These are phyloP conservation scores for Corylus avellana DNA, from an alignment of 306 rosid species.

Conservation along the genomic window DNA sequence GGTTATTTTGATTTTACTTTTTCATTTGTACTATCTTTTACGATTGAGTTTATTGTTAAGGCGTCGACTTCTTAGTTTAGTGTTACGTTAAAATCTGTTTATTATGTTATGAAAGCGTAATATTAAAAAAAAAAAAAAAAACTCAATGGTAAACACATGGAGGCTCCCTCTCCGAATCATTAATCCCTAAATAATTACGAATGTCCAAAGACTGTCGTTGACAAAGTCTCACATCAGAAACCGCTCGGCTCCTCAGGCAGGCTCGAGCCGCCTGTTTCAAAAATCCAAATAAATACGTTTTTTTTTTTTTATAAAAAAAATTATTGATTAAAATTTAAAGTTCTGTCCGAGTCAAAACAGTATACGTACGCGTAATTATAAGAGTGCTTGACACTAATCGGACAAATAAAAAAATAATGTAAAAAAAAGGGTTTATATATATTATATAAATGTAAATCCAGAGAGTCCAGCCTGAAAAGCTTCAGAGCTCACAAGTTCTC, in stretches of 20 bases:
- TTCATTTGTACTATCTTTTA: too few relatives aligned
- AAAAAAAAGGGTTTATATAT: background rate
- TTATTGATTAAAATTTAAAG: too few relatives aligned
- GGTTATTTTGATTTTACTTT: too few relatives aligned
- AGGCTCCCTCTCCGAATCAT: background rate
- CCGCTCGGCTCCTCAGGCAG: background rate
- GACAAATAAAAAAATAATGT: background rate
- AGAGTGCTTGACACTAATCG: background rate
- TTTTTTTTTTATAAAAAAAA: too few relatives aligned
- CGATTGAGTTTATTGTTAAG: too few relatives aligned
- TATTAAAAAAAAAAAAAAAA: too few relatives aligned
- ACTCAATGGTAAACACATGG: too few relatives aligned
- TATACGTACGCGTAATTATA: background rate
- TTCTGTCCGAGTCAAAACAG: background rate
- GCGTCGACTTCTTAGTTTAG: too few relatives aligned
- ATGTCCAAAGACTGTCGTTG: too few relatives aligned
- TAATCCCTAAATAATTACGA: too few relatives aligned
- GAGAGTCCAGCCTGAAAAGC: slow-evolving; percentile 36
- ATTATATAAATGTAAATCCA: slow-evolving; percentile 16
- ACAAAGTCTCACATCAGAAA: background rate
- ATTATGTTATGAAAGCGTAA: too few relatives aligned
- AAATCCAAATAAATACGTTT: background rate
- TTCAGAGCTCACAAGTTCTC: slow-evolving; percentile 14
- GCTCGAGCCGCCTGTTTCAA: background rate
- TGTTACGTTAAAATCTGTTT: too few relatives aligned